Evolutionary conservation across 257 asterid genomes (phyloP).

Genomic region (Craterostigma plantagineum): DNA sequence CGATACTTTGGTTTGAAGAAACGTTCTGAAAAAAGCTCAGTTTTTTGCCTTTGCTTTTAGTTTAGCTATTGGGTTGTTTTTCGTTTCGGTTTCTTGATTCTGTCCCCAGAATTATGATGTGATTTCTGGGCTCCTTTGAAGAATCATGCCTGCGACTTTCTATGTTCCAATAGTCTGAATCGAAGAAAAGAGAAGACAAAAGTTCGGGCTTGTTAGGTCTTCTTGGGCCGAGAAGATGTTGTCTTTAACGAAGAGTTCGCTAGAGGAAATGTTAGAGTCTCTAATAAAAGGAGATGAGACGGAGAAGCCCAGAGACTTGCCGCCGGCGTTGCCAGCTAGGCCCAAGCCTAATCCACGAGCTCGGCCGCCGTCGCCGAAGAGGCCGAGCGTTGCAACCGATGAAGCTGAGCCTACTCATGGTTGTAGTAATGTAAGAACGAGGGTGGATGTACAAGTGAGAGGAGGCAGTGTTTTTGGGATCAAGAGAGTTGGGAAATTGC

Average conservation of each 20-base stretch:
- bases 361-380: constrained; percentile 54
- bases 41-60: too few species aligned
- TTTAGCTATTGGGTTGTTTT: too few species aligned
- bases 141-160: too few species aligned
- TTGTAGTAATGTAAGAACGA: constrained; percentile 10
- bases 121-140: too few species aligned
- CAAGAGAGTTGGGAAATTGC: constrained; percentile 23
- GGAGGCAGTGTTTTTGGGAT: constrained; percentile 25
- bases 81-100: too few species aligned
- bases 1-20: too few species aligned
- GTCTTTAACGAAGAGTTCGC: constrained; percentile 67
- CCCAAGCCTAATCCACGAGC: constrained; percentile 43
- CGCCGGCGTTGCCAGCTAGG: constrained; percentile 79
- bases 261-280: constrained; percentile 88
- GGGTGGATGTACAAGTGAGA: constrained; percentile 12
- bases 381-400: constrained; percentile 17
- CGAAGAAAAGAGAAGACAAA: constrained; percentile 1
- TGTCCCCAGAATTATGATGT: too few species aligned
- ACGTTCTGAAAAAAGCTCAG: too few species aligned
- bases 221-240: constrained; percentile 21
- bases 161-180: constrained; percentile 17
- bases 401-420: constrained; percentile 15
- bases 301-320: constrained; percentile 47
- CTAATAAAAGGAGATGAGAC: constrained; percentile 42
- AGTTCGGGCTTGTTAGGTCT: neutral